A percentile compares a stretch with the other conserved stretches of the same genome.
Evolutionary conservation across 1,284 basidiomycete species (phyloP).

Genomic region (Boletus mariae): DNA sequence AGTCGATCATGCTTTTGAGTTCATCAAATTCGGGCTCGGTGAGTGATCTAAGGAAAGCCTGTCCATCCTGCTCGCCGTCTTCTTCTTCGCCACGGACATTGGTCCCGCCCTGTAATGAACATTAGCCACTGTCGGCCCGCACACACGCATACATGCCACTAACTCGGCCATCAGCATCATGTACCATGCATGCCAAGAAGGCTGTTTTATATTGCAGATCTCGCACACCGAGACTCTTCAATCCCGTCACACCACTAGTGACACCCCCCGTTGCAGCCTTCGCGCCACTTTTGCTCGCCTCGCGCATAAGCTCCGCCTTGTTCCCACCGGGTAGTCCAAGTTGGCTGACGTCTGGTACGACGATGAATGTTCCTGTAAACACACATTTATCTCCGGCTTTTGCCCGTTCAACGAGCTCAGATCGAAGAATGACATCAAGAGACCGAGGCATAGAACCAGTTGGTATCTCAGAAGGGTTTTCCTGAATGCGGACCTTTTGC

Average conservation of each 20-base stretch:
- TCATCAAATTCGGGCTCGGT: conserved; percentile 96
- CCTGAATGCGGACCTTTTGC: conserved; percentile 99
- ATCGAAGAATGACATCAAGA: conserved; percentile 92
- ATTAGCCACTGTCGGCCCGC: conserved; percentile 2
- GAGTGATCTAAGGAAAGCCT: conserved; percentile 82
- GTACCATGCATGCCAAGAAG: conserved; percentile 97
- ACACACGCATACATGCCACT: conserved; percentile 29
- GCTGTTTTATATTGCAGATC: conserved; percentile 99
- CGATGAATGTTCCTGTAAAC: conserved; percentile 97
- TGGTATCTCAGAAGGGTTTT: conserved; percentile 98
- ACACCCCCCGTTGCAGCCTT: conserved; percentile 62
- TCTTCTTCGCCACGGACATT: conserved; percentile 88
- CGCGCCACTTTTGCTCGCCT: conserved; percentile 66
- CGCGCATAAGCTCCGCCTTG: conserved; percentile 85
- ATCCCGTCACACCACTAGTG: conserved; percentile 86
- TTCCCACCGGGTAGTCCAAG: conserved; percentile 95
- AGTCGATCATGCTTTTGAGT: conserved; percentile 89
- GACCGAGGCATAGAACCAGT: conserved; percentile 98
- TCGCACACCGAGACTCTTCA: conserved; percentile 92
- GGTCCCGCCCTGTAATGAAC: conserved; percentile 56
- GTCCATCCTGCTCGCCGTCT: conserved; percentile 69
- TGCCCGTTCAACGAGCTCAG: conserved; percentile 93
- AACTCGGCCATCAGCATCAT: conserved; percentile 83
- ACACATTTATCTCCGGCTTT: conserved; percentile 99
- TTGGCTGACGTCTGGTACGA: conserved; percentile 97